A percentile compares a stretch with the other conserved stretches of the same genome.
phyloP scores from a whole-genome alignment of 2,329 filamentous ascomycete species.

The Ophiostoma quercus region DNA sequence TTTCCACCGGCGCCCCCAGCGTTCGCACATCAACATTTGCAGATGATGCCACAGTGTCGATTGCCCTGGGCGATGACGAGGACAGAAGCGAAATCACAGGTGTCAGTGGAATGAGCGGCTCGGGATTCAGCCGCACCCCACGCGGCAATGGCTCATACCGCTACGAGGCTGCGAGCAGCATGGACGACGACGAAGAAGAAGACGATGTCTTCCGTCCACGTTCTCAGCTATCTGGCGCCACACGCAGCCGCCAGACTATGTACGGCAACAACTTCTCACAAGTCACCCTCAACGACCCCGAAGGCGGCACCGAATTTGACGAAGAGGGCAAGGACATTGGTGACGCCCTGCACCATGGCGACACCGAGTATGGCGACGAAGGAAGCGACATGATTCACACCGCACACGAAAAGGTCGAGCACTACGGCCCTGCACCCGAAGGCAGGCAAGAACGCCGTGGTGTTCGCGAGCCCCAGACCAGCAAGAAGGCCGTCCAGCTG shows the following conservation, averaged over 20 bases:
- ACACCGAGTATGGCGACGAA: constrained; percentile 14
- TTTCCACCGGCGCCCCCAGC: constrained; percentile 45
- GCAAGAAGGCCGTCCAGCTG: constrained; percentile 87
- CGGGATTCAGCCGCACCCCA: constrained; percentile 12
- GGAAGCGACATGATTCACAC: constrained; percentile 11
- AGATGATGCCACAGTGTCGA: constrained; percentile 66
- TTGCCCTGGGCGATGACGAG: constrained; percentile 51
- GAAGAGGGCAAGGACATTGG: constrained; percentile 31
- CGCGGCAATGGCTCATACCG: constrained; percentile 23
- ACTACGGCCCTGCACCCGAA: constrained; percentile 82
- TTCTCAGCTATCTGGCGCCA: constrained; percentile 44
- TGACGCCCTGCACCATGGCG: constrained; percentile 19
- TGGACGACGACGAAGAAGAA: constrained; percentile 33
- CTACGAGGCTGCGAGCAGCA: constrained; percentile 25
- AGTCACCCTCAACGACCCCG: constrained; percentile 48
- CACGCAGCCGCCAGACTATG: constrained; percentile 15
- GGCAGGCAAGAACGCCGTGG: constrained; percentile 84
- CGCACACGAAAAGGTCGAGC: constrained; percentile 58
- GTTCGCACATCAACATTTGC: constrained; percentile 49
- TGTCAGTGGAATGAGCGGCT: constrained; percentile 14
- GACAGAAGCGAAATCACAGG: constrained; percentile 68
- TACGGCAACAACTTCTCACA: constrained; percentile 50
- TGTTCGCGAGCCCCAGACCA: constrained; percentile 79
- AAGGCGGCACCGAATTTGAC: constrained; percentile 30
- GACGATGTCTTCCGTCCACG: constrained; percentile 66